phyloP scores from a whole-genome alignment of 2,329 filamentous ascomycete genomes.

The Colletotrichum lupini region DNA sequence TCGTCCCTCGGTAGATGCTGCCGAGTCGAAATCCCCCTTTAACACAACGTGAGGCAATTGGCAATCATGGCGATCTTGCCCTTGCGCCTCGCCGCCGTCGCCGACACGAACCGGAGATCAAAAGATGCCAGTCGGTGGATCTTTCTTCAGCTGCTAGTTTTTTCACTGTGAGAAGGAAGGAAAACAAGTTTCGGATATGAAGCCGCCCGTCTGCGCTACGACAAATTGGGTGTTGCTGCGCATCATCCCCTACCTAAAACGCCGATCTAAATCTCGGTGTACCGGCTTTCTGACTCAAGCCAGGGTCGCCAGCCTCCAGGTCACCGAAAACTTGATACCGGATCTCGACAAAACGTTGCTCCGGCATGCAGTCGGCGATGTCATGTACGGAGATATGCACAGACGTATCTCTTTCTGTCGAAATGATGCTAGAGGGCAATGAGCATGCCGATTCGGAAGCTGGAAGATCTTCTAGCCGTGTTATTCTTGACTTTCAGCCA shows the following conservation, averaged over 20 bases:
- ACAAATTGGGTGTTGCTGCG: slow-evolving; percentile 3
- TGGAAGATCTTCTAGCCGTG: background rate
- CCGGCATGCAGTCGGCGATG: background rate
- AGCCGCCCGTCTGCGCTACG: slow-evolving; percentile 5
- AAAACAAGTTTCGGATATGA: slow-evolving; percentile 3
- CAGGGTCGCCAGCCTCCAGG: background rate
- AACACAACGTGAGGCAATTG: slow-evolving; percentile 1
- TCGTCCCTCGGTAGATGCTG: background rate
- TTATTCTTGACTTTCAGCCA: background rate
- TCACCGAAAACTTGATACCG: background rate
- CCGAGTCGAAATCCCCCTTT: slow-evolving; percentile 1
- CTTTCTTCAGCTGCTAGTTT: background rate
- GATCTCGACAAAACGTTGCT: slow-evolving; percentile 5
- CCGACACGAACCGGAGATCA: background rate
- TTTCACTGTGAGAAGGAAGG: background rate
- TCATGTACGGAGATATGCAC: background rate
- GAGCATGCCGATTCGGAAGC: background rate
- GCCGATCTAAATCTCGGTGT: slow-evolving; percentile 18
- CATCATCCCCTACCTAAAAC: background rate
- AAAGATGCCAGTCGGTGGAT: background rate
- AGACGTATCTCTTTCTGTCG: background rate
- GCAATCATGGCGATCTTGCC: background rate
- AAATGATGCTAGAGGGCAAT: background rate
- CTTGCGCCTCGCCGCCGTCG: background rate
- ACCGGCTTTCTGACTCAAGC: slow-evolving; percentile 19